Percentiles rank a stretch among this genome's conserved stretches.
phyloP scores from a whole-genome alignment of 345 rosid genomes.

The Brassica carinata region DNA sequence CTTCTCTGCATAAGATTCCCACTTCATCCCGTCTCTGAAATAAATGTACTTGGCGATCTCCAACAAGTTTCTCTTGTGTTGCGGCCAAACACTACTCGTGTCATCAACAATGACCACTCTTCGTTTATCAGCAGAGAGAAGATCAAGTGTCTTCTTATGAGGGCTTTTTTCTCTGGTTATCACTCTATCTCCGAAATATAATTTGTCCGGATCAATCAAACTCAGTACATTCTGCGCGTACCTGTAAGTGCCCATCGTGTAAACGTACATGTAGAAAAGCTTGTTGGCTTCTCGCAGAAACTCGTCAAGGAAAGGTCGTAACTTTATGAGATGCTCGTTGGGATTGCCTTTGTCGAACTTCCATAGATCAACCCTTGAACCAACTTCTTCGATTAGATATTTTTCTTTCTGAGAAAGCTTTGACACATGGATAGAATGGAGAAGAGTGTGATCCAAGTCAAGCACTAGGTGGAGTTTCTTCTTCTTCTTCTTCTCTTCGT shows the following conservation, averaged over 20 bases:
- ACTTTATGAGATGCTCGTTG: background rate
- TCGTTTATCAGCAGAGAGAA: conserved; percentile 9
- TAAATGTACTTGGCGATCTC: background rate
- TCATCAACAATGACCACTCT: conserved; percentile 31
- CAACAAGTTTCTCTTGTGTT: conserved; percentile 19
- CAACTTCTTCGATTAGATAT: conserved; percentile 8
- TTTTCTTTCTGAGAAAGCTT: background rate
- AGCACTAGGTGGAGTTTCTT: conserved; percentile 29
- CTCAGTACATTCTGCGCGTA: conserved; percentile 8
- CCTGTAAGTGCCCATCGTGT: background rate
- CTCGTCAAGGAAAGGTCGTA: conserved; percentile 13
- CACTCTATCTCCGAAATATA: conserved; percentile 21
- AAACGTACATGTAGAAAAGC: conserved; percentile 22
- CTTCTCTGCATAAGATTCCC: conserved; percentile 24
- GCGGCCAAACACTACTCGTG: conserved; percentile 5
- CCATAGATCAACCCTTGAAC: conserved; percentile 22
- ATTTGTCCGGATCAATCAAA: conserved; percentile 9
- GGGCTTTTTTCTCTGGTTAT: conserved; percentile 5
- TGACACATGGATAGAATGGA: background rate
- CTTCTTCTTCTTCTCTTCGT: background rate
- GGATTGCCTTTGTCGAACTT: background rate
- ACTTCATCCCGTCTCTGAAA: background rate
- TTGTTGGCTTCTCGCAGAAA: conserved; percentile 24
- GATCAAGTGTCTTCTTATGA: background rate
- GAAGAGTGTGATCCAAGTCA: conserved; percentile 34